Percentiles rank a stretch among this genome's conserved stretches.
Evolutionary conservation across 768 basidiomycete genomes (phyloP).

Genomic region (Pulveroboletus sp.): DNA sequence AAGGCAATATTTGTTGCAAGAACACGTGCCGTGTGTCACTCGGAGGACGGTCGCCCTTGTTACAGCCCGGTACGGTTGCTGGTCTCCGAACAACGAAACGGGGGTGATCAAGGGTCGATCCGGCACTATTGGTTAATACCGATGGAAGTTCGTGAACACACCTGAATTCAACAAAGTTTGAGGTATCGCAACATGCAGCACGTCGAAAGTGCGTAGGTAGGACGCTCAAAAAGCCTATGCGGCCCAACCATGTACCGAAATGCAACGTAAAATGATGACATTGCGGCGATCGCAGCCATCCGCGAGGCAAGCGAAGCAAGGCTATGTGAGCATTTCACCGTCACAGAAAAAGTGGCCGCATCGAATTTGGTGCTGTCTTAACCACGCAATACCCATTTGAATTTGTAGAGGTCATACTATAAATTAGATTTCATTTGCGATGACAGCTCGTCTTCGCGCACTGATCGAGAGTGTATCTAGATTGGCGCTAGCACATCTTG

Average conservation of each 20-base stretch:
- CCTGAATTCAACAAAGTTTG: conserved; percentile 10
- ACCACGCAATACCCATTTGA: conserved; percentile 2
- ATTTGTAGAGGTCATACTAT: conserved; percentile 7
- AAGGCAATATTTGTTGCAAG: background rate
- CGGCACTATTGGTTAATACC: conserved; percentile 1
- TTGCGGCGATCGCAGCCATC: conserved; percentile 5
- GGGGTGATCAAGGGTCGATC: conserved; percentile 5
- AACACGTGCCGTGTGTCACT: conserved; percentile 11
- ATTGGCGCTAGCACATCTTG: conserved; percentile 11
- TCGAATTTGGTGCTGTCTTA: no score
- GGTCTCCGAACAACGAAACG: background rate
- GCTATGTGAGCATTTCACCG: conserved; percentile 9
- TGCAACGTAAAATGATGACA: conserved; percentile 12
- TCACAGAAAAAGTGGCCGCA: conserved; percentile 11
- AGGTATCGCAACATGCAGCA: conserved; percentile 11
- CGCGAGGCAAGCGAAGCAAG: background rate
- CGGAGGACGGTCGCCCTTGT: no score
- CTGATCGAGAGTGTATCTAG: conserved; percentile 23
- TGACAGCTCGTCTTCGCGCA: conserved; percentile 8
- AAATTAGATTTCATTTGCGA: conserved; percentile 17
- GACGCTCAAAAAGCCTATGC: conserved; percentile 8
- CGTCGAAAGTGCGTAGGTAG: conserved; percentile 11
- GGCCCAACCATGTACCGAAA: conserved; percentile 4
- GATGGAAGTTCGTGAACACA: conserved; percentile 1
- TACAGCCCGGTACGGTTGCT: no score